Evolutionary conservation across 2,329 filamentous ascomycete species (phyloP).

Genomic region (Rosellinia necatrix): DNA sequence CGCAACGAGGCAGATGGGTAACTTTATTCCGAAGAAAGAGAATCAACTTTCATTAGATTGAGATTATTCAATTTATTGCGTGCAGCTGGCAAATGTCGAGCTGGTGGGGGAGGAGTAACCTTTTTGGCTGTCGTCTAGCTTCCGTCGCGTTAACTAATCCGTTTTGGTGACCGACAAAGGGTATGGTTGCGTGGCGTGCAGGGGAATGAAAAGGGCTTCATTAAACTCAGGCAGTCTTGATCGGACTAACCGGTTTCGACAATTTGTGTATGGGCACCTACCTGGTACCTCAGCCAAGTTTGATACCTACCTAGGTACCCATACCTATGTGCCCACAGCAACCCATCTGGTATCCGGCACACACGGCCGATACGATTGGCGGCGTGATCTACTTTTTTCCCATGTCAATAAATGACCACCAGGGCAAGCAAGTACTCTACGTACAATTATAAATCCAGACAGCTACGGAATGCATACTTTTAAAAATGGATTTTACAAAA

Average conservation of each 20-base stretch:
- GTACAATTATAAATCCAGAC: too few relatives aligned
- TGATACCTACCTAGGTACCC: too few relatives aligned
- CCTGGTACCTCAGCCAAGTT: too few relatives aligned
- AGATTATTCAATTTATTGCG: conserved; percentile 26
- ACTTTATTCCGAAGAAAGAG: background rate
- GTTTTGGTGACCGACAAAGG: conserved; percentile 23
- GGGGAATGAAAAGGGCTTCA: conserved; percentile 7
- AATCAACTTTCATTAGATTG: conserved; percentile 9
- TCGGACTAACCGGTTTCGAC: background rate
- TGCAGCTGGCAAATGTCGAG: conserved; percentile 23
- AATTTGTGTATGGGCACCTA: conserved; percentile 11
- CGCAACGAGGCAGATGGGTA: background rate
- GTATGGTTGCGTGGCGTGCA: conserved; percentile 12
- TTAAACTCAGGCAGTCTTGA: background rate
- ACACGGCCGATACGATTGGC: too few relatives aligned
- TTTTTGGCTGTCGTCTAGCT: conserved; percentile 12
- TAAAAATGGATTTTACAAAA: too few relatives aligned
- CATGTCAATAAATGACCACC: too few relatives aligned
- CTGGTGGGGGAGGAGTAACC: conserved; percentile 12
- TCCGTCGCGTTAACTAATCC: conserved; percentile 16
- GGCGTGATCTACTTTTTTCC: too few relatives aligned
- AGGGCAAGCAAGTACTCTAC: too few relatives aligned
- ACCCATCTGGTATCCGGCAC: too few relatives aligned
- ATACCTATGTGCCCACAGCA: too few relatives aligned
- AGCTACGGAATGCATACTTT: too few relatives aligned